Evolutionary conservation across 2,329 filamentous ascomycete genomes (phyloP).

Genomic region (Talaromyces pinophilus): DNA sequence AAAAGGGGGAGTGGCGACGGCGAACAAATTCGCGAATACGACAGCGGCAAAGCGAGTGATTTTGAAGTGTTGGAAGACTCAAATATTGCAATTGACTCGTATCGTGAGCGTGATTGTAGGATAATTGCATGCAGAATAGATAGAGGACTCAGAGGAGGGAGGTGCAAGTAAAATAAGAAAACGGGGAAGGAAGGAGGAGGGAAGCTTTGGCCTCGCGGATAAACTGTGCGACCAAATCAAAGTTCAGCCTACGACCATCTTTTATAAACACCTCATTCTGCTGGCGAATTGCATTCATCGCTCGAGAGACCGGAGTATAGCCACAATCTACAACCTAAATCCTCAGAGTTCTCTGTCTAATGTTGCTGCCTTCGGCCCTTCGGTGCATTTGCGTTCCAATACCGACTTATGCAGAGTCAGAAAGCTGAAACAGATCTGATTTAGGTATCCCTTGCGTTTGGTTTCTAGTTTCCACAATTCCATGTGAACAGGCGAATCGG

Average conservation of each 20-base stretch:
- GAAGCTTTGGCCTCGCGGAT: constrained; percentile 9
- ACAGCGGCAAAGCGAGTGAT: background rate
- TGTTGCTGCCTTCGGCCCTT: constrained; percentile 7
- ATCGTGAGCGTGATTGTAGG: background rate
- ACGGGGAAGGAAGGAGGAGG: background rate
- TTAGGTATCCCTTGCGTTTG: background rate
- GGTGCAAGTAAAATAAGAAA: background rate
- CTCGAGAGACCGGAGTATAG: background rate
- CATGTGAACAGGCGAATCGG: background rate
- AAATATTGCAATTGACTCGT: background rate
- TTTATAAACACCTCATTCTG: background rate
- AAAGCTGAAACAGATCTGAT: background rate
- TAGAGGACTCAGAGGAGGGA: background rate
- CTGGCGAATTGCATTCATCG: background rate
- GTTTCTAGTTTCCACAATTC: background rate
- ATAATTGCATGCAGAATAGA: background rate
- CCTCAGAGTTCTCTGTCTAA: background rate
- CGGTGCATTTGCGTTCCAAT: background rate
- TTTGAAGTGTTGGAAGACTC: background rate
- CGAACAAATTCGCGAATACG: background rate
- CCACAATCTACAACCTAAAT: background rate
- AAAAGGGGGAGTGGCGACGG: constrained; percentile 10
- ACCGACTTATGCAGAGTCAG: background rate
- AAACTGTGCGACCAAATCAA: constrained; percentile 5
- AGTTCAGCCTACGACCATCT: background rate